Base-by-base conservation (phyloP, 148 eudicot genomes). In the Euryodendron excelsum region DNA sequence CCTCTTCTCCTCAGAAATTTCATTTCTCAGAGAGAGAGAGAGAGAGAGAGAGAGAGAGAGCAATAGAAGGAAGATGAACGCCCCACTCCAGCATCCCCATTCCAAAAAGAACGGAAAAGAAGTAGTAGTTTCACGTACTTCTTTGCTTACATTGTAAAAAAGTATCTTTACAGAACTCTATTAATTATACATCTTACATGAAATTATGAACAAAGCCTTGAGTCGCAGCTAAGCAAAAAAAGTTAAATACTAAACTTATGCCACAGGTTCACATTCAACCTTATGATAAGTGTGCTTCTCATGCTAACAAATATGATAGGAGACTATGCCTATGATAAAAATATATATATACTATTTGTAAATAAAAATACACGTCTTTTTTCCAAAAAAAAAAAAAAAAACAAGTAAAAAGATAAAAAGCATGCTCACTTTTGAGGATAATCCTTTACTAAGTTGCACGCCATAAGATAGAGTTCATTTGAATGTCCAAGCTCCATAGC, bases 401-500 rank as follows among this genome's bases (percentile, higher is more conserved):
- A 74, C 69, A 70, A 23, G 44, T 36, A 36, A 21, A 66, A 66
- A 10, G 20, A 66, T 23, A 66, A 39, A 58, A 33, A 41, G 21
- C 23, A 36, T 79, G 68, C 97, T 93, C 86, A 96, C 99, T 90
- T 96, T 86, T 93, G 95, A 85, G 99, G 97, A 87, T 90, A 89
- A 79, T 96, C 99, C 84, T 92, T 96, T 80, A 92, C 97, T 84
- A 96, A 89, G 87, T 90, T 96, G 92, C 98, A 96, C 23, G 95
- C 85, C 98, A 96, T 90, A 72, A 96, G 82, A 84, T 96, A 96
- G 71, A 96, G 99, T 82, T 96, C 99, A 84, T 93, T 96, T 82
- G 99, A 91, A 74, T 92, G 94, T 72, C 91, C 91, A 75, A 96
- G 95, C 87, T 93, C 99, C 97, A 96, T 87, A 41, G 99, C 99